Evolutionary conservation across 2,329 filamentous ascomycete species (phyloP), one percentile per base, ranked within the genome.

Genomic region (Monilinia fructigena): DNA sequence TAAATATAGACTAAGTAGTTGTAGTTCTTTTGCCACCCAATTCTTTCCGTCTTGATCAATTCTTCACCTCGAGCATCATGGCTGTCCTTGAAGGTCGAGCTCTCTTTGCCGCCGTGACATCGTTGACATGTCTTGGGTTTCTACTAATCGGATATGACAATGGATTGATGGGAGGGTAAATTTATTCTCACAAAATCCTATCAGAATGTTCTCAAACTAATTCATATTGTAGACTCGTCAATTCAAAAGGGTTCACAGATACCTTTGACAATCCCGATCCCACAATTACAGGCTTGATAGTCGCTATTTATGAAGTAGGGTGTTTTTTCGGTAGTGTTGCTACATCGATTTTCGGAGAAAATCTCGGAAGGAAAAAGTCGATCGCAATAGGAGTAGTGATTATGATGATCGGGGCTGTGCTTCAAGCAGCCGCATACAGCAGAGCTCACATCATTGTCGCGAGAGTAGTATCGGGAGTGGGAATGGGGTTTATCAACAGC

Each of bases 351-450:
- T 76, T 85, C 50, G 84, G 84, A 10, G 85, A 76, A 68, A 76
- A 80, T 18, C 79, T 87, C 18, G 86, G 85, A 35, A 80, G 86
- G 4, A 81, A 82, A 70, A 80, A 79, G 45, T 83, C 83, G 26
- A 86, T 87, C 68, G 80, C 84, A 47, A 74, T 81, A n/a, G 85
- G 85, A 31, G 81, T 81, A 14, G 68, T 77, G 2, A 82, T 87
- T 70, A 84, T 87, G 81, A 79, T 86, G 7, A 71, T 86, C 40
- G 86, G 86, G 7, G 85, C 85, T 28, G 68, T 76, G 12, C 72
- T 80, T 6, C 78, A 80, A 69, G 73, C 77, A 11, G 77, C 76
- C 12, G 73, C 78, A 1, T 79, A 77, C 42, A 78, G 77, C 23
- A 76, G 84, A 54, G 77, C 80, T 20, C 83, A 86, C 71, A 80